These are phyloP conservation scores for Neonectria punicea DNA, from an alignment of 2,329 filamentous ascomycete species.

Conservation along the genomic window DNA sequence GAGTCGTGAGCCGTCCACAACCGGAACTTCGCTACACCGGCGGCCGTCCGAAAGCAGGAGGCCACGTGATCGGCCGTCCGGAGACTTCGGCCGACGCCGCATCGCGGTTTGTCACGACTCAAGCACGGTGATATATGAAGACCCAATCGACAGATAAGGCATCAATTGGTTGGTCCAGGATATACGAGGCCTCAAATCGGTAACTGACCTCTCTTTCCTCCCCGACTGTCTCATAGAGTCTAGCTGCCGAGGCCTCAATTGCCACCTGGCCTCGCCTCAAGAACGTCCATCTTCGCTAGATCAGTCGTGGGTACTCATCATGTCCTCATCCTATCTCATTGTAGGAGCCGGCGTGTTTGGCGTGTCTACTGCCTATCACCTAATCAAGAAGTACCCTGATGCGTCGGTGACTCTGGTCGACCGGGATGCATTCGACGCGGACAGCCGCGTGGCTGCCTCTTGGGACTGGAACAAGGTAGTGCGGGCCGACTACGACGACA, in stretches of 20 bases:
- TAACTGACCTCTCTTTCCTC: not conserved
- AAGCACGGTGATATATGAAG: not conserved
- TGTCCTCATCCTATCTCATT: constrained; percentile 62
- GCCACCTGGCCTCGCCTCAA: not conserved
- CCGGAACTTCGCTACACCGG: not conserved
- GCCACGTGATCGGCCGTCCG: not conserved
- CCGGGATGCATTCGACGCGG: constrained; percentile 61
- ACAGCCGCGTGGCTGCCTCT: constrained; percentile 66
- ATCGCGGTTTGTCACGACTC: not conserved
- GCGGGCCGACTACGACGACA: constrained; percentile 74
- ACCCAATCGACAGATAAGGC: not conserved
- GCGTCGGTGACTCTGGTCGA: constrained; percentile 68
- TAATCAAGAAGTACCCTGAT: constrained; percentile 61
- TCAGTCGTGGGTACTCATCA: constrained; percentile 15
- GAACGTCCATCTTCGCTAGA: not conserved
- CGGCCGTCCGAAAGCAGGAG: not conserved
- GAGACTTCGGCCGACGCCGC: not conserved
- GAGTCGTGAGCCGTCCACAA: not conserved
- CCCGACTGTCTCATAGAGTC: not conserved
- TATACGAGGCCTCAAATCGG: not conserved
- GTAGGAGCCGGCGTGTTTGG: constrained; percentile 75
- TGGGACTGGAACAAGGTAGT: constrained; percentile 81
- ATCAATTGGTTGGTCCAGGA: not conserved
- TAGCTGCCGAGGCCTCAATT: not conserved
- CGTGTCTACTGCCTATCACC: constrained; percentile 71